Evolutionary conservation across 2,329 filamentous ascomycete species (phyloP), one percentile per base, ranked within the genome.

Genomic region (Didymella pinodella): DNA sequence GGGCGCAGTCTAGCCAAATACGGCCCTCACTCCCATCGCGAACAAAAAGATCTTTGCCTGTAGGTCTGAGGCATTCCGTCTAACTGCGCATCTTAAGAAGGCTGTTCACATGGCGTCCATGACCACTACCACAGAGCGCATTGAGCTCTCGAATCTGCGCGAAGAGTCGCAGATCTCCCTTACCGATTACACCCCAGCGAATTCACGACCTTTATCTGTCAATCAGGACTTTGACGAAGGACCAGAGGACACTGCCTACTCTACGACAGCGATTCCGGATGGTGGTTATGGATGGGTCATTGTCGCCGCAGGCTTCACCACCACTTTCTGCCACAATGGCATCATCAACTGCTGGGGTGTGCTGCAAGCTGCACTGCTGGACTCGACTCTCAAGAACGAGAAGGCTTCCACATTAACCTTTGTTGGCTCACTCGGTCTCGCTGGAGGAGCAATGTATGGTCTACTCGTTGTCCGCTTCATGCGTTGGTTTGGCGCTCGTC

Each of bases 311-410:
- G 85, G 83, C 62, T 79, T 81, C 3, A 67, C 84, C 2, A 65
- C 86, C 25, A 79, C 82, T 1, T 88, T 84, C 78, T 74, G 71
- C 68, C 66, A 82, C 43, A 80, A 84, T 46, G 86, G 85, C 47
- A 84, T 80, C 0, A 79, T 79, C 12, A 86, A 86, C 65, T 81
- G 80, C 59, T 89, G 86, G 85, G 87, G 86, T 29, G 80, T 89
- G 1, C 76, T 88, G 48, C 86, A 89, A 72, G 79, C 80, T 3
- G 85, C 81, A 0, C 80, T 89, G 0, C 81, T 86, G 4, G 74
- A 82, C 36, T 72, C 81, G 16, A 76, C 77, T 0, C 73, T 86
- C 1, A 79, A 80, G 1, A 16, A 55, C 4, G 57, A 60, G 18
- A 79, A 79, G 0, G 77, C 84, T 0, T 81, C 82, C 0, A 86